Evolutionary conservation across 1,139 yeast species (phyloP), one percentile per base, ranked within the genome.

Genomic region (Scheffersomyces lignicola): DNA sequence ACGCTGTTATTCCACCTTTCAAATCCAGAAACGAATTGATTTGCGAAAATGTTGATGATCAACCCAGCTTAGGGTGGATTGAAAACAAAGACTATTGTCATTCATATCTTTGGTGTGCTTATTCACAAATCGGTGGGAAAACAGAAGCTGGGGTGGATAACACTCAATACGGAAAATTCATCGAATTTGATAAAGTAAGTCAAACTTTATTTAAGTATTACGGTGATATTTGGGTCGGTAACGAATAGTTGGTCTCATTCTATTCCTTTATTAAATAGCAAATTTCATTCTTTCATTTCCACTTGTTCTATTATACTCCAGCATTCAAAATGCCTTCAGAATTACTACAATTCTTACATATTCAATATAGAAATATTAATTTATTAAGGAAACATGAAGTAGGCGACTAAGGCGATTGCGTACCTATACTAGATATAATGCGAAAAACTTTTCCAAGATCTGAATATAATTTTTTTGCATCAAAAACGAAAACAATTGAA

Each of bases 91-190:
- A 42, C n/a, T 68, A 68, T 36, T 69, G 77, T 53, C 59, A 60
- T 22, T 58, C 65, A 9, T 69, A 70, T 40, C 48, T 68, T 29
- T 70, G 74, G 68, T 70, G 76, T 58, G 74, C 71, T 1, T 69
- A 65, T 44, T 65, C 69, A 25, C 42, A 52, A 11, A 56, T 69
- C 37, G 76, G 76, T 28, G 75, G 68, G 2, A 42, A 30, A 3
- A 49, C 56, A 3, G 29, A 37, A 5, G 47, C 45, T 22, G 62
- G 62, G 4, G 36, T 32, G 12, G 62, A 58, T 31, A 61, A 52
- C 36, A 49, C 56, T 5, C 57, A 54, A 32, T 26, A 37, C 1
- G 69, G 69, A 6, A 42, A 42, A 17, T 38, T 56, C 18, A 48
- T 62, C 28, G 54, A 54, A 13, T 63, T 57, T 45, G 58, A 51